phyloP scores from a whole-genome alignment of 2,329 filamentous ascomycete genomes.

The Diplodia intermedia region DNA sequence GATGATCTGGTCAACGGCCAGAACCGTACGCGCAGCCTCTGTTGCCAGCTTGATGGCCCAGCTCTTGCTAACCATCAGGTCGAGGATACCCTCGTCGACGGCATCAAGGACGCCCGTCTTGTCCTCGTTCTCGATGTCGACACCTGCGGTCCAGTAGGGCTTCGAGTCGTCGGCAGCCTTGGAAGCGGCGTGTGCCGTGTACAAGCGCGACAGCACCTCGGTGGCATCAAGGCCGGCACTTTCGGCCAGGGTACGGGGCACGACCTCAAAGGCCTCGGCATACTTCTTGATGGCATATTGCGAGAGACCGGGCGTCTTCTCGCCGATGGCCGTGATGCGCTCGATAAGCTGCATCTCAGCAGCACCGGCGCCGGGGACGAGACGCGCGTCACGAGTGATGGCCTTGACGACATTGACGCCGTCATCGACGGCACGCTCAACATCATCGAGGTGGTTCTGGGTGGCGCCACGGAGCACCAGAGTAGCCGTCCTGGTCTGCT shows the following conservation, averaged over 20 bases:
- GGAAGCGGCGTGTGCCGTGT: conserved; percentile 81
- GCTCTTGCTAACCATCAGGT: conserved; percentile 88
- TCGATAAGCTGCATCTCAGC: conserved; percentile 94
- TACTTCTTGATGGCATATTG: conserved; percentile 99
- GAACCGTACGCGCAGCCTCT: conserved; percentile 88
- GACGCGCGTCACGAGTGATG: conserved; percentile 87
- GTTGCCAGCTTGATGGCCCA: conserved; percentile 98
- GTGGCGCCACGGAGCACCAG: conserved; percentile 94
- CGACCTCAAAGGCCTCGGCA: conserved; percentile 96
- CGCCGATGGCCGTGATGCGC: conserved; percentile 86
- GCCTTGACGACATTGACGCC: conserved; percentile 99
- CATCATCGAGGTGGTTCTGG: conserved; percentile 96
- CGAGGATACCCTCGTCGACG: conserved; percentile 85
- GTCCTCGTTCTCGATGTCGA: conserved; percentile 91
- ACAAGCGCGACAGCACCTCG: conserved; percentile 90
- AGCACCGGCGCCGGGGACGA: conserved; percentile 93
- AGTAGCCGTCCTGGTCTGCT: conserved; percentile 89
- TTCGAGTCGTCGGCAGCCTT: conserved; percentile 67
- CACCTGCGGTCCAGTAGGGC: conserved; percentile 80
- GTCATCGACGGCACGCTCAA: conserved; percentile 96
- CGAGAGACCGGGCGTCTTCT: conserved; percentile 88
- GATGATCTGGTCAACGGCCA: conserved; percentile 98
- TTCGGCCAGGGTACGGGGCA: conserved; percentile 91
- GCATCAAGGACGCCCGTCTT: conserved; percentile 83
- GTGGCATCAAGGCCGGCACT: conserved; percentile 95